Evolutionary conservation across 345 rosid genomes (phyloP).

Genomic region (Eucalyptus fibrosa): DNA sequence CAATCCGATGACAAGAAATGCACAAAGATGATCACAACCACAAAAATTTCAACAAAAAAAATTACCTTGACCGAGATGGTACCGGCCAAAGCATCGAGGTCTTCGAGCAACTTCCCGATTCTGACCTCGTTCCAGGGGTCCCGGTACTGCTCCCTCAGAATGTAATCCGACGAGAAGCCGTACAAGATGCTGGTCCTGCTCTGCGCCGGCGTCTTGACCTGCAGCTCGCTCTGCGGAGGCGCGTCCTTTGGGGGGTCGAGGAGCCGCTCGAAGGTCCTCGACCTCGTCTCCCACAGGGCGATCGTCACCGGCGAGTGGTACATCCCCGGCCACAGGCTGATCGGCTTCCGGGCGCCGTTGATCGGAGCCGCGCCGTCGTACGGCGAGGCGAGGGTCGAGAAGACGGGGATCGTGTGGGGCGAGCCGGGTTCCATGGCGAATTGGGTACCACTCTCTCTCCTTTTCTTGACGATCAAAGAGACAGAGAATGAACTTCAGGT

Average conservation of each 20-base stretch:
- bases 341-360: slow-evolving; percentile 32
- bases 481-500: neutral
- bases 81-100: slow-evolving; percentile 88
- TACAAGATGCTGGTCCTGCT: slow-evolving; percentile 60
- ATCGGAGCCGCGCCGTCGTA: slow-evolving; percentile 5
- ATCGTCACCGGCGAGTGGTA: slow-evolving; percentile 69
- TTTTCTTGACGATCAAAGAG: neutral
- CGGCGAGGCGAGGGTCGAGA: slow-evolving; percentile 52
- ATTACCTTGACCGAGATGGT: slow-evolving; percentile 80
- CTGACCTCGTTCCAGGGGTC: slow-evolving; percentile 95
- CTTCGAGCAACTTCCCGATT: slow-evolving; percentile 78
- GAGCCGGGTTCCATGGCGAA: slow-evolving; percentile 3
- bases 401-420: slow-evolving; percentile 41
- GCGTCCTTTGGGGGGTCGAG: slow-evolving; percentile 80
- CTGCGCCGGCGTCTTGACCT: slow-evolving; percentile 44
- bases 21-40: neutral
- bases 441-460: neutral
- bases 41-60: neutral
- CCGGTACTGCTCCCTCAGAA: slow-evolving; percentile 68
- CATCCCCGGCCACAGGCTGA: slow-evolving; percentile 88
- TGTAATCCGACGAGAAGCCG: slow-evolving; percentile 54
- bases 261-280: slow-evolving; percentile 57
- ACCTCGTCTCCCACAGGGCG: slow-evolving; percentile 81
- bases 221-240: slow-evolving; percentile 67
- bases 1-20: neutral